These are phyloP conservation scores for Pestalotiopsis sp. DNA, from an alignment of 2,329 filamentous ascomycete genomes.

Conservation along the genomic window DNA sequence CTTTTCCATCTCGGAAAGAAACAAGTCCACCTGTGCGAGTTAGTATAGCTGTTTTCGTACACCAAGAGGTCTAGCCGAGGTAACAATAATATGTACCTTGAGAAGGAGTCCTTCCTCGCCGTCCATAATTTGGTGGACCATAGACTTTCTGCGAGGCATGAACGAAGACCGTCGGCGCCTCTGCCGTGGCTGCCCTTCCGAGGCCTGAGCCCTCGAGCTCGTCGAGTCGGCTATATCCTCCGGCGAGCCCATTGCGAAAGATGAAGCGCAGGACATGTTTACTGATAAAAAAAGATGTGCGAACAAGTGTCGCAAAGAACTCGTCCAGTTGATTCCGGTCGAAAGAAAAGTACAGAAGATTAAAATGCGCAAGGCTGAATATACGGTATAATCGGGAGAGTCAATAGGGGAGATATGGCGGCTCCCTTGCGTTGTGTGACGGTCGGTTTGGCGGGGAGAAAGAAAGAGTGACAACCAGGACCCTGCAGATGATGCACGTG, in stretches of 20 bases:
- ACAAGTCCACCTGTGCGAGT: constrained; percentile 65
- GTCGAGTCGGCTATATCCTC: constrained; percentile 35
- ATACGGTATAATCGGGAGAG: not conserved
- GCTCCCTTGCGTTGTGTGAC: not conserved
- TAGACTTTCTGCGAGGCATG: constrained; percentile 53
- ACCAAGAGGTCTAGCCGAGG: not conserved
- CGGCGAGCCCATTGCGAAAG: constrained; percentile 28
- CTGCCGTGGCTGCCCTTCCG: constrained; percentile 31
- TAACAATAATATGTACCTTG: constrained; percentile 40
- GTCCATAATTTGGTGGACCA: constrained; percentile 62
- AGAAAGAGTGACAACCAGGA: not conserved
- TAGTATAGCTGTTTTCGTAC: constrained; percentile 8
- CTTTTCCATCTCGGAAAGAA: constrained; percentile 82
- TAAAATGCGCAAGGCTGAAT: no score
- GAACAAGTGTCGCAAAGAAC: no score
- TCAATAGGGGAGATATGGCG: not conserved
- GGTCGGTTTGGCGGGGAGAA: not conserved
- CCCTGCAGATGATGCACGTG: constrained; percentile 7
- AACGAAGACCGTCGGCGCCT: constrained; percentile 59
- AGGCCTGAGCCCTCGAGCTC: constrained; percentile 41
- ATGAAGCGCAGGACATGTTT: constrained; percentile 31
- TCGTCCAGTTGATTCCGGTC: no score
- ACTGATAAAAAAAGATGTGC: constrained; percentile 8
- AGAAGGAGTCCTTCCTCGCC: constrained; percentile 62
- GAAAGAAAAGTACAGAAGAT: no score